A percentile compares a stretch with the other conserved stretches of the same genome.
Conservation (phyloP, 805 yeast species). For the Tetrapisispora nanseiensis region DNA sequence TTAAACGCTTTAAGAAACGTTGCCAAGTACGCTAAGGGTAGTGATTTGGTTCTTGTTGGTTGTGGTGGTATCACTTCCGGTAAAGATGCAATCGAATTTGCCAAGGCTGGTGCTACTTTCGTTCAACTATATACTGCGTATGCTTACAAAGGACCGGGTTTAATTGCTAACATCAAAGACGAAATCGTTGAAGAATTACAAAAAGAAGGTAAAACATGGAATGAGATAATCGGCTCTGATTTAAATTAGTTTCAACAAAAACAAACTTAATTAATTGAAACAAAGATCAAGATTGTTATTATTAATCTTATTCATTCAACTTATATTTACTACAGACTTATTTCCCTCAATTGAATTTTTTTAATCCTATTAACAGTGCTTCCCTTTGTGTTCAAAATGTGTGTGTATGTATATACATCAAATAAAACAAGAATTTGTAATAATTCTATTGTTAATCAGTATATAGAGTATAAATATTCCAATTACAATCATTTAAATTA, state of each 20-base stretch:
- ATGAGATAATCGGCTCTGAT: conserved; percentile 62
- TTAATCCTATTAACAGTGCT: too few species aligned
- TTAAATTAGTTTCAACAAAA: conserved; percentile 31
- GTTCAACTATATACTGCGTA: conserved; percentile 81
- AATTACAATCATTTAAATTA: too few species aligned
- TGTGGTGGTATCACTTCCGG: conserved; percentile 93
- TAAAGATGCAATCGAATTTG: conserved; percentile 82
- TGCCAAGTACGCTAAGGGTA: conserved; percentile 67
- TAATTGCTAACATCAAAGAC: conserved; percentile 42
- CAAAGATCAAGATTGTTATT: too few species aligned
- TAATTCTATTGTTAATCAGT: too few species aligned
- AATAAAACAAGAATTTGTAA: too few species aligned
- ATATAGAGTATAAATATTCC: too few species aligned
- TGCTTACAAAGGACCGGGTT: conserved; percentile 88
- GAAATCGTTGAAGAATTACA: conserved; percentile 40
- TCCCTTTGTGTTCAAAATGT: too few species aligned
- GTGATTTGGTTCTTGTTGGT: conserved; percentile 69
- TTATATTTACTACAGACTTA: too few species aligned
- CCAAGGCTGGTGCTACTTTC: conserved; percentile 87
- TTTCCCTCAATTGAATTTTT: too few species aligned
- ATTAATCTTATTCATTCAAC: too few species aligned
- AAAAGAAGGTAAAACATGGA: conserved; percentile 78
- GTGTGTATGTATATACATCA: too few species aligned
- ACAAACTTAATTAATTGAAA: too few species aligned
- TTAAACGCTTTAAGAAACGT: conserved; percentile 60